Conservation (phyloP, 1,284 basidiomycete genomes). For the Microbotryomycetes sp. region DNA sequence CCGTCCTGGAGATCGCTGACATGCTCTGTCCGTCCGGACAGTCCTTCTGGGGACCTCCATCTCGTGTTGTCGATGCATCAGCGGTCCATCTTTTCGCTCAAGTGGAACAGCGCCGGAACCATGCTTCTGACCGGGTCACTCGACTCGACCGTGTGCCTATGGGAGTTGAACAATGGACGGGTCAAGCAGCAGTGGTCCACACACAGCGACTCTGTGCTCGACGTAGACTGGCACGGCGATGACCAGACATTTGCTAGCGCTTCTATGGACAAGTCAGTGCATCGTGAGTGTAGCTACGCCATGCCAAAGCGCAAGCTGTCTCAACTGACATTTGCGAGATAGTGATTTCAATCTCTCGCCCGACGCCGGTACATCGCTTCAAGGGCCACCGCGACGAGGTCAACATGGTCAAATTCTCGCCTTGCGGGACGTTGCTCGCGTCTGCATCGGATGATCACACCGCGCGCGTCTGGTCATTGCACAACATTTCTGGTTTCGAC, state of each 20-base stretch:
- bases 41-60: slow-evolving; percentile 34
- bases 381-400: slow-evolving; percentile 67
- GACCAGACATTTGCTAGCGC: slow-evolving; percentile 64
- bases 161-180: slow-evolving; percentile 34
- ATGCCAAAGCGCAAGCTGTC: too few relatives aligned
- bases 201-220: slow-evolving; percentile 60
- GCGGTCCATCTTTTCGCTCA: slow-evolving; percentile 30
- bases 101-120: slow-evolving; percentile 32
- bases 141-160: slow-evolving; percentile 34
- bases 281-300: slow-evolving; percentile 23
- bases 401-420: slow-evolving; percentile 65
- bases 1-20: slow-evolving; percentile 22
- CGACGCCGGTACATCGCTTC: slow-evolving; percentile 33
- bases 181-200: slow-evolving; percentile 34
- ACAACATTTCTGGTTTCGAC: slow-evolving; percentile 44
- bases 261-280: slow-evolving; percentile 52
- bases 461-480: slow-evolving; percentile 64
- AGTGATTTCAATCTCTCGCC: slow-evolving; percentile 29
- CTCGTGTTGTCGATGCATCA: slow-evolving; percentile 38
- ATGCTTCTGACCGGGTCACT: slow-evolving; percentile 32
- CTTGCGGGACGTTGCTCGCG: slow-evolving; percentile 57
- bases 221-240: slow-evolving; percentile 71
- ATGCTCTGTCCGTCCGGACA: too few relatives aligned
- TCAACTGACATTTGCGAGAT: background rate
- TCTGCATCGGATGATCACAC: slow-evolving; percentile 72